Evolutionary conservation across 2,329 filamentous ascomycete genomes (phyloP).

Genomic region (Botrytis cinerea): DNA sequence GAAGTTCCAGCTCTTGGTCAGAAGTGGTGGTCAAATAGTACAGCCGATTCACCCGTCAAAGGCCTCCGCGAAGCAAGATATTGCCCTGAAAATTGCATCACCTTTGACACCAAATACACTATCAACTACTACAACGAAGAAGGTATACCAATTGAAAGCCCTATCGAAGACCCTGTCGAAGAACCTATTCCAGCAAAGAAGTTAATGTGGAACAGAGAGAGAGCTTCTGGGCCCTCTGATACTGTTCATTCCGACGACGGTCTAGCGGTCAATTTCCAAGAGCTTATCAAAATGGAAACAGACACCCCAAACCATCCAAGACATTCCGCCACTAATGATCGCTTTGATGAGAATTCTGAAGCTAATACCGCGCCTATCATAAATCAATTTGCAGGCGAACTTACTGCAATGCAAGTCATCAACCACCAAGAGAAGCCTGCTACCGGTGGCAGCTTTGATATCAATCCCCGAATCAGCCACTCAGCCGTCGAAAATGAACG

Average conservation of each 20-base stretch:
- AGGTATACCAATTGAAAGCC: neutral
- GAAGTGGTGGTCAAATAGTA: neutral
- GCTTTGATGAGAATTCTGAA: constrained; percentile 43
- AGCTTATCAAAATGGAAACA: neutral
- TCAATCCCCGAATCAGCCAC: constrained; percentile 32
- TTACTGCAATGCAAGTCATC: neutral
- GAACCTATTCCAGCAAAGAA: neutral
- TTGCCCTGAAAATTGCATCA: neutral
- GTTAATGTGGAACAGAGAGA: constrained; percentile 4
- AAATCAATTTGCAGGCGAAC: neutral
- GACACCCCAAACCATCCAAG: neutral
- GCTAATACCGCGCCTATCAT: neutral
- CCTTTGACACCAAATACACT: constrained; percentile 18
- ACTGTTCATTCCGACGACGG: neutral
- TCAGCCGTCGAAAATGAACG: neutral
- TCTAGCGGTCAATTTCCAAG: neutral
- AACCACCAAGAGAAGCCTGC: constrained; percentile 26
- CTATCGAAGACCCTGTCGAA: neutral
- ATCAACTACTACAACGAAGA: constrained; percentile 6
- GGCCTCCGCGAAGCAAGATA: neutral
- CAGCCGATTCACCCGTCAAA: neutral
- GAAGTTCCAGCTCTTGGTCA: neutral
- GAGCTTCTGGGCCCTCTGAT: neutral
- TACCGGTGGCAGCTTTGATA: constrained; percentile 42
- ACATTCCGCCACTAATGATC: constrained; percentile 36